Evolutionary conservation across 73 alveolate genomes (phyloP), one percentile per base, ranked within the genome.

Genomic region (Paramecium sonneborni): DNA sequence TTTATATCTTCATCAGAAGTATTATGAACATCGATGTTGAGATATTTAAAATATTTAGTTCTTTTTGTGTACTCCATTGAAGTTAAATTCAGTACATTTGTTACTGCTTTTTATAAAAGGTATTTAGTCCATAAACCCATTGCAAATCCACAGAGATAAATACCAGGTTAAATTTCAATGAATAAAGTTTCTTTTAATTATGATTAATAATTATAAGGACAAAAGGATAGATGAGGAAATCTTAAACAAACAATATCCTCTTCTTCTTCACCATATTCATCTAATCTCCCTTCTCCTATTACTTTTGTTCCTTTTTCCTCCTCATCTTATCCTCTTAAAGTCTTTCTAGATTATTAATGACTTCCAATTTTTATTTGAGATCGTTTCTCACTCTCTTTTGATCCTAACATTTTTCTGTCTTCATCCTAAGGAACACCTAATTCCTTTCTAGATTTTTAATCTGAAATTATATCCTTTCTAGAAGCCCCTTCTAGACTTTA

Each of bases 41-140:
- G 86, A 92, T 97, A 96, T 57, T 92, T 97, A 93, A 96, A 96
- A 92, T 95, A 97, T 92, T 95, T 96, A 4, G 94, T 79, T 84
- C 99, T 93, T 92, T 97, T 97, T 48, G 96, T 96, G 76, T 96
- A 97, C 52, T 96, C 97, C 92, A 95, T 95, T 70, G 98, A 95
- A 18, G 98, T 85, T 11, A 96, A 95, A 92, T 97, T 97, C 72
- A 97, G 87, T 6, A 97, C 86, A 92, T 95, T 97, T 34, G 98
- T 96, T 6, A 97, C 96, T 46, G 95, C 96, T 68, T 92, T 95
- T 43, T 89, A 94, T 15, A 97, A 67, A 62, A 97, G 92, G 85
- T 93, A 96, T 70, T 95, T 97, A 20, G 93, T 93, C 92, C 91
- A 85, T 35, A 79, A 93, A 39, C 85, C 96, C 37, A 85, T 57